phyloP scores from a whole-genome alignment of 2,329 filamentous ascomycete species.

The Didymella sp. region DNA sequence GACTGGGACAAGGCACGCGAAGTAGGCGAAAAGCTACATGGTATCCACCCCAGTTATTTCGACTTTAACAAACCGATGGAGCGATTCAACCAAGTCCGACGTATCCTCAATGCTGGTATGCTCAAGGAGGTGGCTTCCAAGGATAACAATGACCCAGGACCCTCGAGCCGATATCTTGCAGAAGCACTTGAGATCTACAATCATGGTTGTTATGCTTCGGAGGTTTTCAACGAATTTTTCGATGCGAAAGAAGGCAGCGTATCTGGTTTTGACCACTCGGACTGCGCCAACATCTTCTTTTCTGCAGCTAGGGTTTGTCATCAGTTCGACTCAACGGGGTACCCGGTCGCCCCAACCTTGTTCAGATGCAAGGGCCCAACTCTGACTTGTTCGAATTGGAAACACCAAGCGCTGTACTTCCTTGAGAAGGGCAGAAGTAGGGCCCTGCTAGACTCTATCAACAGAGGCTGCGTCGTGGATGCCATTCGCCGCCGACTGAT shows the following conservation, averaged over 20 bases:
- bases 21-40: neutral
- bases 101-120: slow-evolving; percentile 1
- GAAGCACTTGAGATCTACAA: slow-evolving; percentile 4
- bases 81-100: slow-evolving; percentile 1
- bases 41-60: slow-evolving; percentile 1
- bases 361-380: neutral
- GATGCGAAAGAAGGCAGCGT: neutral
- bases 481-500: neutral
- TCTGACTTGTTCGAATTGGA: neutral
- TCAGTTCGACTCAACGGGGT: neutral
- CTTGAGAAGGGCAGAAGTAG: neutral
- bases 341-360: neutral
- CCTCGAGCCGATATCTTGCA: neutral
- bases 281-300: slow-evolving; percentile 6
- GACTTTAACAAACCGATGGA: slow-evolving; percentile 1
- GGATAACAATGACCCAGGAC: neutral
- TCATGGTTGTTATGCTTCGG: neutral
- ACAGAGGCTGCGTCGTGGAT: neutral
- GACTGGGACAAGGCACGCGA: slow-evolving; percentile 5
- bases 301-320: slow-evolving; percentile 2
- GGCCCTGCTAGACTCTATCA: slow-evolving; percentile 3
- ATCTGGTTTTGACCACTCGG: neutral
- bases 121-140: neutral
- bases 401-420: slow-evolving; percentile 1
- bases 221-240: neutral